Evolutionary conservation across 2,329 filamentous ascomycete genomes (phyloP).

Genomic region (Trichophaea hybrida): DNA sequence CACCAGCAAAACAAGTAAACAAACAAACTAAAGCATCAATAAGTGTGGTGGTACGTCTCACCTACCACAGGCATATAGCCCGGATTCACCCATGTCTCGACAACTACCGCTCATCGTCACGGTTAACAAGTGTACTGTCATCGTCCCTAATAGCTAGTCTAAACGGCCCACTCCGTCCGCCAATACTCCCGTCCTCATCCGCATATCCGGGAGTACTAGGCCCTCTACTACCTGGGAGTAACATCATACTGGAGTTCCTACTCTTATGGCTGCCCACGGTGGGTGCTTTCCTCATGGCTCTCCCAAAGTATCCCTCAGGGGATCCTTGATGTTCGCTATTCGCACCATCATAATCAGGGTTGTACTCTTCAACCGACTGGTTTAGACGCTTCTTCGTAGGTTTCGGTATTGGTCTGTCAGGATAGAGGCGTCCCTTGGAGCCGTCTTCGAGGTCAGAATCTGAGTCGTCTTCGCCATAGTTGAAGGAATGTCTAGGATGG

Average conservation of each 20-base stretch:
- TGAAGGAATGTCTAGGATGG: neutral
- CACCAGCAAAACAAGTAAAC: neutral
- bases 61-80: too few relatives aligned
- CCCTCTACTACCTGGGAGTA: slow-evolving; percentile 23
- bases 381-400: slow-evolving; percentile 11
- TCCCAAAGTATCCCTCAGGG: slow-evolving; percentile 13
- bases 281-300: slow-evolving; percentile 8
- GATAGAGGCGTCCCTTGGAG: slow-evolving; percentile 13
- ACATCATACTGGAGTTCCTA: slow-evolving; percentile 22
- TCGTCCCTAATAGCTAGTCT: neutral
- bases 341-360: slow-evolving; percentile 22
- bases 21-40: neutral
- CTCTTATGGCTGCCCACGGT: slow-evolving; percentile 15
- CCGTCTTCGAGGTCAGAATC: neutral
- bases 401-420: slow-evolving; percentile 5
- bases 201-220: slow-evolving; percentile 24
- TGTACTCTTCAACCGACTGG: slow-evolving; percentile 21
- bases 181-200: slow-evolving; percentile 13
- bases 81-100: neutral
- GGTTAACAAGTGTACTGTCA: slow-evolving; percentile 7
- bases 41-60: neutral
- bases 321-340: slow-evolving; percentile 12
- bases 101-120: slow-evolving; percentile 2
- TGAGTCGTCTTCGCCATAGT: neutral
- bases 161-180: neutral